Evolutionary conservation across 768 basidiomycete species (phyloP).

Genomic region (Suillus clintonianus): DNA sequence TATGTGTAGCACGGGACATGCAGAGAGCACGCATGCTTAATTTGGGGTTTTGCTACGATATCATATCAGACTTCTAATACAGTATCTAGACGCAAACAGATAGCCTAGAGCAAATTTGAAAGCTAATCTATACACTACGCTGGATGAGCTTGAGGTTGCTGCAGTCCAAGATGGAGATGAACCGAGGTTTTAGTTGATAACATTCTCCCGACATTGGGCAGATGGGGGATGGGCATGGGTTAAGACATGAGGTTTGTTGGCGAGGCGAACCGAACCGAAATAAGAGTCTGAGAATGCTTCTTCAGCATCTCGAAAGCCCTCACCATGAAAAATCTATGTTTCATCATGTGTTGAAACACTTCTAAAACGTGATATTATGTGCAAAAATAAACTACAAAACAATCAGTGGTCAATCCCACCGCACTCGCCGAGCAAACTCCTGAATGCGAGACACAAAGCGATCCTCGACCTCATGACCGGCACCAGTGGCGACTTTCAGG

Average conservation of each 20-base stretch:
- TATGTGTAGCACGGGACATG: no score
- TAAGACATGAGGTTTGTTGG: not conserved
- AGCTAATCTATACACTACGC: no score
- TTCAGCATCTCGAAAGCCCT: not conserved
- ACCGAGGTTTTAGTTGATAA: not conserved
- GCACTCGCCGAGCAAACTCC: conserved; percentile 70
- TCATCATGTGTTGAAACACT: not conserved
- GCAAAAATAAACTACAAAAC: not conserved
- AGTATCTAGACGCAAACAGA: no score
- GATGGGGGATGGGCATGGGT: not conserved
- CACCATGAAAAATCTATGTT: not conserved
- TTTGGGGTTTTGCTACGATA: no score
- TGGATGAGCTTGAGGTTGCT: not conserved
- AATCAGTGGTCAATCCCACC: conserved; percentile 63
- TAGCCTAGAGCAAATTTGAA: no score
- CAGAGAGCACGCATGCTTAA: no score
- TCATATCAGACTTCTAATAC: no score
- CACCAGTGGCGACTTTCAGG: conserved; percentile 85
- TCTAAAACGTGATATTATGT: not conserved
- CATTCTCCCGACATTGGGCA: not conserved
- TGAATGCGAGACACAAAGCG: conserved; percentile 75
- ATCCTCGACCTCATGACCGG: conserved; percentile 70
- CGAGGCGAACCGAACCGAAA: not conserved
- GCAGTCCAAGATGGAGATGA: not conserved
- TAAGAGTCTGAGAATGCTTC: not conserved